Evolutionary conservation across 2,329 filamentous ascomycete genomes (phyloP).

Genomic region (Dactylellina cionopaga): DNA sequence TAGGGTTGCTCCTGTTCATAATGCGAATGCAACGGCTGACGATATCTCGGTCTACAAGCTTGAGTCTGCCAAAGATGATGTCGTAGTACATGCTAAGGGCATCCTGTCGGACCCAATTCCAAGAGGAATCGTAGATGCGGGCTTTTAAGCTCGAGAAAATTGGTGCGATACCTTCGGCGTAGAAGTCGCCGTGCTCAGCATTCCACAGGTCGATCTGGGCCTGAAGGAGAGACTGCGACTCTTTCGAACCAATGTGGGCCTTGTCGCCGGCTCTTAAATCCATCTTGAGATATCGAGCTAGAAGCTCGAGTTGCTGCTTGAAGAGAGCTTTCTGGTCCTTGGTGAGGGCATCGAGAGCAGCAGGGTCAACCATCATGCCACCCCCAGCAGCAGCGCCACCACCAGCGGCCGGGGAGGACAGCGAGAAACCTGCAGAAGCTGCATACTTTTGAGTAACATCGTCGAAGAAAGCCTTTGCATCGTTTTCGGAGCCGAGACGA

Average conservation of each 20-base stretch:
- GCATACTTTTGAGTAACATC: constrained; percentile 91
- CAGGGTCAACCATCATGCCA: constrained; percentile 99
- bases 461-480: constrained; percentile 93
- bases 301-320: constrained; percentile 96
- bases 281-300: constrained; percentile 95
- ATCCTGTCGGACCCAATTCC: constrained; percentile 99
- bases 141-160: constrained; percentile 94
- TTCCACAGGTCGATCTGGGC: constrained; percentile 95
- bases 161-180: constrained; percentile 91
- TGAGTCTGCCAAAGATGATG: constrained; percentile 94
- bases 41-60: constrained; percentile 94
- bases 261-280: constrained; percentile 97
- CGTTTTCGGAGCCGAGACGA: constrained; percentile 86
- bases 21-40: constrained; percentile 98
- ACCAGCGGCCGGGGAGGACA: constrained; percentile 76
- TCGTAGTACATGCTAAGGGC: constrained; percentile 99
- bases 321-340: constrained; percentile 96
- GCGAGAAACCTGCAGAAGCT: constrained; percentile 79
- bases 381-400: constrained; percentile 76
- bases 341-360: constrained; percentile 93
- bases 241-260: constrained; percentile 82
- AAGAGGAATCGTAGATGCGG: constrained; percentile 95
- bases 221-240: constrained; percentile 87
- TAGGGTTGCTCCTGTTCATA: constrained; percentile 98
- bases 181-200: constrained; percentile 94